Percentiles rank a stretch among this genome's conserved stretches.
Conservation (phyloP, 2,329 filamentous ascomycete genomes). For the Decorospora gaudefroyi region DNA sequence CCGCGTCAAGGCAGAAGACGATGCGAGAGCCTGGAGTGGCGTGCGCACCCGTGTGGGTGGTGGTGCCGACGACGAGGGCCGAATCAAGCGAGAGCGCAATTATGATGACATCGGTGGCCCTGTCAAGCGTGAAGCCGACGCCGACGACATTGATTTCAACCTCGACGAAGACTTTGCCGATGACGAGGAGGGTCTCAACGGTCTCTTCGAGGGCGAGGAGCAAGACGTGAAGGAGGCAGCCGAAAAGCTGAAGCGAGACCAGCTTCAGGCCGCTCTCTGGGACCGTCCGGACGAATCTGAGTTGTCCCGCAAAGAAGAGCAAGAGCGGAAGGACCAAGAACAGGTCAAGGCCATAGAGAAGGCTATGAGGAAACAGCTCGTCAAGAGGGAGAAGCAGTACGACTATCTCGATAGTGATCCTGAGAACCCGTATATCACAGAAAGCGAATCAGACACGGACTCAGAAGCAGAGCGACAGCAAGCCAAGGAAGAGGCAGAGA, state of each 20-base stretch:
- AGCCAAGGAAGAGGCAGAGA: constrained; percentile 59
- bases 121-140: constrained; percentile 59
- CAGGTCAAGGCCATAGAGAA: constrained; percentile 74
- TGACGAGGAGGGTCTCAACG: constrained; percentile 67
- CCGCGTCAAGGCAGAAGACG: constrained; percentile 49
- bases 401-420: constrained; percentile 84
- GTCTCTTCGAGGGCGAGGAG: constrained; percentile 50
- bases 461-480: constrained; percentile 68
- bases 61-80: constrained; percentile 47
- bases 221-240: constrained; percentile 67
- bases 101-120: constrained; percentile 49
- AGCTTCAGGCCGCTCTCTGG: constrained; percentile 86
- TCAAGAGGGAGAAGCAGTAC: constrained; percentile 82
- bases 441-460: constrained; percentile 51
- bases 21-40: constrained; percentile 19
- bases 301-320: constrained; percentile 68
- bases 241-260: constrained; percentile 71
- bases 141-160: constrained; percentile 69
- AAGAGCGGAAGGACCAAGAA: constrained; percentile 69
- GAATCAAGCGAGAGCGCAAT: constrained; percentile 42
- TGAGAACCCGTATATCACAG: constrained; percentile 53
- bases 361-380: constrained; percentile 75
- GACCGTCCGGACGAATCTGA: constrained; percentile 60
- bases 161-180: constrained; percentile 77
- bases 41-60: constrained; percentile 42